Evolutionary conservation across 192 early-diverging fungal species (phyloP), one percentile per base, ranked within the genome.

Genomic region (Umbelopsis sp.): DNA sequence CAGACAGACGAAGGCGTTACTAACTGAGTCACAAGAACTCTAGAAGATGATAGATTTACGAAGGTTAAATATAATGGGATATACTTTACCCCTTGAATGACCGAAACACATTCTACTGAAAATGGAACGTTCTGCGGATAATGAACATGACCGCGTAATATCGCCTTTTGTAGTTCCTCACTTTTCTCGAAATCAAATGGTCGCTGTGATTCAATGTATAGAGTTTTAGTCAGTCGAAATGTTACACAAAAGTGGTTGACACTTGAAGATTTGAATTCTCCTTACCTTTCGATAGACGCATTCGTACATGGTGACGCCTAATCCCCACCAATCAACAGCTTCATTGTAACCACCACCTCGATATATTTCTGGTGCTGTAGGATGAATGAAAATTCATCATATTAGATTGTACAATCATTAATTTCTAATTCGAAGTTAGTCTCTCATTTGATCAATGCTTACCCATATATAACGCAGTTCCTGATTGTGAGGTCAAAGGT

Each of bases 251-350:
- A 21, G 32, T 4, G 43, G 49, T 36, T 70, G 49, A 56, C 53
- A 31, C 21, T n/a, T 44, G 25, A 54, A 29, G 31, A 62, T 29
- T 29, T 12, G 8, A n/a, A 14, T 34, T 14, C 26, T 43, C 45
- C 21, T 38, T 82, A 88, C 87, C 76, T 81, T 87, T 66, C 91
- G 92, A 74, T 91, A 93, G 26, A 96, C 76, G 51, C 91, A 88
- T 79, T 98, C 97, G 81, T 92, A 97, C 75, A 95, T 86, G 31
- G 94, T 85, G 3, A 97, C 90, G 16, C 97, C 97, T 29, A 97
- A 72, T 24, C 91, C 91, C 97, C 97, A 98, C 95, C 95, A 98
- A 79, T 98, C 97, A 12, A 97, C 92, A 43, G 87, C 89, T 24
- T 87, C 84, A 11, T 82, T 88, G 80, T 98, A 98, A 1, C 95